Evolutionary conservation across 305 asterid species (phyloP), one percentile per base, ranked within the genome.

Genomic region (Rubia tinctorum): DNA sequence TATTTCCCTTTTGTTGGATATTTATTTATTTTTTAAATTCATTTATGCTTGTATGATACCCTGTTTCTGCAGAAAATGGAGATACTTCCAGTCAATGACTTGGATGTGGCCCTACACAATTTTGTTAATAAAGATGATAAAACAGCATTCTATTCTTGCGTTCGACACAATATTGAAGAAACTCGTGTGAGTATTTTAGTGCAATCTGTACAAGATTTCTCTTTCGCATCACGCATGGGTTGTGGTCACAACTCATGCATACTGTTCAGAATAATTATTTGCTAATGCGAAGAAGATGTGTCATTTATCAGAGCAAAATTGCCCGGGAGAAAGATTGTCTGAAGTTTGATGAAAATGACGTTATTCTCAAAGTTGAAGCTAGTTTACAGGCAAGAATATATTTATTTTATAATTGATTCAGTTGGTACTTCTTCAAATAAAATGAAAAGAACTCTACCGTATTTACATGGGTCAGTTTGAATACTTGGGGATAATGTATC

Each of bases 91-190:
- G 99, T 95, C 79, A 83, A 90, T 79, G 99, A 95, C 83, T 82
- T 95, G 90, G 99, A 90, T 84, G 90, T 85, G 79, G 99, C 99
- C 51, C 84, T 95, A 64, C 98, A 95, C 84, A 86, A 84, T 85
- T 95, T 92, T 82, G 97, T 95, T 74, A 92, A 86, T 84, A 95
- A 95, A 88, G 99, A 92, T 79, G 99, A 95, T 84, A 91, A 89
- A 76, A 82, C 82, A 90, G 99, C 99, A 34, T 95, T 95, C 79
- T 84, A 87, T 80, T 81, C 99, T 80, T 95, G 99, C 80, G 80
- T 92, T 83, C 90, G 88, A 75, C 85, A 92, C 89, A 95, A 92
- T 84, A 88, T 94, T 45, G 91, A 89, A 84, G 99, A 92, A 87
- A 95, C 98, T 83, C 97, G 96, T 77, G 99, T 95, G 84, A 87